These are phyloP conservation scores for Botryosphaeria dothidea DNA, from an alignment of 2,329 filamentous ascomycete genomes.

Conservation along the genomic window DNA sequence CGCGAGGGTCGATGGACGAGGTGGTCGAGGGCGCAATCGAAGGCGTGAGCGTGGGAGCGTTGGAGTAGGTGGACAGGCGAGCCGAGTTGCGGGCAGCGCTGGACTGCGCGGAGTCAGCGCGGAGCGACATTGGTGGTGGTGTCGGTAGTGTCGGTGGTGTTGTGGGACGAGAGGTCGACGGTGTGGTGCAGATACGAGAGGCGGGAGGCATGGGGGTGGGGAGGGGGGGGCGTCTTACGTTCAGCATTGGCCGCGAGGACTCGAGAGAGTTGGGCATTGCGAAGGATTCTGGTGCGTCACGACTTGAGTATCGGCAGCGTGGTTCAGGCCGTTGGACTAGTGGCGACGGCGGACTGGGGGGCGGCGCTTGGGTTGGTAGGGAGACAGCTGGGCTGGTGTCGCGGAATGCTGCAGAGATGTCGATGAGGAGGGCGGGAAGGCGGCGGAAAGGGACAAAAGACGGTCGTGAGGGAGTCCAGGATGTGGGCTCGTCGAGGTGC, in stretches of 20 bases:
- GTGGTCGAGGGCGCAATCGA: constrained; percentile 48
- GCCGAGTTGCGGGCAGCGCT: constrained; percentile 38
- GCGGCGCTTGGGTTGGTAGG: background rate
- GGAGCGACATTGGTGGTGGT: background rate
- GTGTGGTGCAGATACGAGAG: constrained; percentile 2
- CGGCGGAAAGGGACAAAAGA: constrained; percentile 10
- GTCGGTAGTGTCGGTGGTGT: constrained; percentile 13
- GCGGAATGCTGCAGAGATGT: constrained; percentile 15
- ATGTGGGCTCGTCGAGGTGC: constrained; percentile 7
- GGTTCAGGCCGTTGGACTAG: constrained; percentile 12
- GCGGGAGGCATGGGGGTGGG: constrained; percentile 23
- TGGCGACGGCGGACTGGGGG: background rate
- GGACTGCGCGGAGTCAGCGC: constrained; percentile 21
- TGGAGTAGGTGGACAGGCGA: constrained; percentile 54
- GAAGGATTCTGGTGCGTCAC: constrained; percentile 5
- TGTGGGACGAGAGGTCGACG: constrained; percentile 29
- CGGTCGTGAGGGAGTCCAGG: constrained; percentile 4
- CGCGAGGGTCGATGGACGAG: constrained; percentile 48
- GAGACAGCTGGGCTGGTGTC: background rate
- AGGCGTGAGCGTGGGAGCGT: constrained; percentile 51
- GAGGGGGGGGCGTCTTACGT: constrained; percentile 36
- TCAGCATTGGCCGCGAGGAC: constrained; percentile 42
- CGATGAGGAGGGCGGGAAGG: background rate
- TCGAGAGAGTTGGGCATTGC: constrained; percentile 42
- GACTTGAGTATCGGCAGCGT: background rate